Percentiles rank a stretch among this genome's conserved stretches.
Evolutionary conservation across 495 filamentous ascomycete species (phyloP).

Genomic region (Penicillium daleae): DNA sequence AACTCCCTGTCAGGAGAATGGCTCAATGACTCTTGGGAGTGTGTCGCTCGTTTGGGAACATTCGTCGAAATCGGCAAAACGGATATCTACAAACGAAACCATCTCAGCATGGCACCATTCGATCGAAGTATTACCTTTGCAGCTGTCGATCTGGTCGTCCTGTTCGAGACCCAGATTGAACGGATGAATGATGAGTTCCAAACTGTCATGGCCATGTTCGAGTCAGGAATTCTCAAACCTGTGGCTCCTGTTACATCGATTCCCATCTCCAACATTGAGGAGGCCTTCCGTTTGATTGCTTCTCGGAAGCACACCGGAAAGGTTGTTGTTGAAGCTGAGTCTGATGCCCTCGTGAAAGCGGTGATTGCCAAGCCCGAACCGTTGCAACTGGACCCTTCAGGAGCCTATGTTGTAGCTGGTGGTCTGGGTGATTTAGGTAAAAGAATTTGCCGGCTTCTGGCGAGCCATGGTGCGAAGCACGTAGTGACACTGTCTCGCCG

Average conservation of each 20-base stretch:
- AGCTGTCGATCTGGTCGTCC: slow-evolving; percentile 15
- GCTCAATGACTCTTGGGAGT: slow-evolving; percentile 48
- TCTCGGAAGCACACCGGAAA: slow-evolving; percentile 46
- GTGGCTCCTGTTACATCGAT: slow-evolving; percentile 17
- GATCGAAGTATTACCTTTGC: slow-evolving; percentile 21
- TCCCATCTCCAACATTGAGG: slow-evolving; percentile 19
- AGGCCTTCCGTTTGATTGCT: slow-evolving; percentile 35
- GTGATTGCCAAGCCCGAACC: neutral
- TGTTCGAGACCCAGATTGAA: neutral
- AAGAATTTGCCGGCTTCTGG: neutral
- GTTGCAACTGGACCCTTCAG: neutral
- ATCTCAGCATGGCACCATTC: slow-evolving; percentile 25
- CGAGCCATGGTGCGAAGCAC: slow-evolving; percentile 2
- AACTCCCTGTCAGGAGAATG: slow-evolving; percentile 52
- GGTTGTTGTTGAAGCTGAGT: slow-evolving; percentile 25
- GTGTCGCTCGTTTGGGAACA: slow-evolving; percentile 49
- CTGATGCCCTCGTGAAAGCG: slow-evolving; percentile 1
- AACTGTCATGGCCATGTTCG: neutral
- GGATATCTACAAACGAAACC: slow-evolving; percentile 33
- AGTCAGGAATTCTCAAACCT: neutral
- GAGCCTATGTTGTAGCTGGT: slow-evolving; percentile 4
- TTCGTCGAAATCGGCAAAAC: slow-evolving; percentile 53
- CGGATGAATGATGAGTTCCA: neutral
- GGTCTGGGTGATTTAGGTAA: slow-evolving; percentile 4
- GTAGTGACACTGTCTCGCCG: slow-evolving; percentile 2